Base-by-base conservation (phyloP, 2,329 filamentous ascomycete species). In the Trichothecium sympodiale region DNA sequence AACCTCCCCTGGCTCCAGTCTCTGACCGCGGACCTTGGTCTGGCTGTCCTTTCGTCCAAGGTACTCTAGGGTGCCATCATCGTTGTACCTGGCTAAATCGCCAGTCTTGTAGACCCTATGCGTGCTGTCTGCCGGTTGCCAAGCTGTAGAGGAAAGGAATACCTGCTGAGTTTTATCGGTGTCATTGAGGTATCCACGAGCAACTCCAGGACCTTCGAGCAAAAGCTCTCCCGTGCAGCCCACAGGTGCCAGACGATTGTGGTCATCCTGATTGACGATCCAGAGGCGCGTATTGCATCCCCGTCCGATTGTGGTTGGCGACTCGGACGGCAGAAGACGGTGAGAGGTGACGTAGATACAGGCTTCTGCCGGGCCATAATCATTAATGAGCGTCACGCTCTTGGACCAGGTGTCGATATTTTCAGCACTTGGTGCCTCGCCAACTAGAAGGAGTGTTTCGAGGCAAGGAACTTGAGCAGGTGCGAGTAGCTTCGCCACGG, bases 201-300 rank as follows among this genome's bases (percentile, higher is more conserved):
- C 70, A 13, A 77, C 63, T 17, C 66, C 61, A 3, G 67, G 67
- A 1, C 67, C 66, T 40, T 62, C 62, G 29, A 70, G 52, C 6
- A 64, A 46, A 13, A 67, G 54, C 44, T 67, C 64, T 14, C 62
- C 64, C 3, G 46, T 17, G 4, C 33, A 35, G 1, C 47, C 51
- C 9, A 53, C 34, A 0, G 43, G 43, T 2, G 33, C 36, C 2
- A 40, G 15, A 5, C 29, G 17, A 8, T 35, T 16, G 13, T 31
- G 17, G 23, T 44, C 23, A 8, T 38, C 16, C 5, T 30, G 30
- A 12, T 43, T 37, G 14, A 40, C 35, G 25, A 42, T 32, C 40
- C 40, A 42, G 27, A 37, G 7, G 31, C 34, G 26, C n/a, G n/a
- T n/a, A n/a, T n/a, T n/a, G n/a, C n/a, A n/a, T n/a, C n/a, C n/a